Evolutionary conservation across 768 basidiomycete species (phyloP).

Genomic region (Cantharellus anzutake): DNA sequence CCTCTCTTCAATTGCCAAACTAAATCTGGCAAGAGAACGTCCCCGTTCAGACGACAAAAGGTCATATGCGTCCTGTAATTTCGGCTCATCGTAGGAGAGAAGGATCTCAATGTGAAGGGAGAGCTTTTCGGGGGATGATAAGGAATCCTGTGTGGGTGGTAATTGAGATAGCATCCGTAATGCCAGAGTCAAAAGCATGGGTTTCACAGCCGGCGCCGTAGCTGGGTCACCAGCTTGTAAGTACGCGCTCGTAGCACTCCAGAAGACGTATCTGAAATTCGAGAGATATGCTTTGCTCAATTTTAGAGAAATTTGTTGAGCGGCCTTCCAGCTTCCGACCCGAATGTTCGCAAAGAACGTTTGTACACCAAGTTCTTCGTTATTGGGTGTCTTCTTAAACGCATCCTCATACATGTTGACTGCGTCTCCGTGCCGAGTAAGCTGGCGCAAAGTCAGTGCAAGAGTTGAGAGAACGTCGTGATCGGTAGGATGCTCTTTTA

Average conservation of each 20-base stretch:
- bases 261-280: conserved; percentile 62
- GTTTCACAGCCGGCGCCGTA: conserved; percentile 7
- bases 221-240: conserved; percentile 28
- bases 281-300: conserved; percentile 60
- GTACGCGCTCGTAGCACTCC: conserved; percentile 62
- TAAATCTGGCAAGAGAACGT: conserved; percentile 44
- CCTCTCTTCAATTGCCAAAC: conserved; percentile 53
- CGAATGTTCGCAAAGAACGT: conserved; percentile 74
- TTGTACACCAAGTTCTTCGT: conserved; percentile 70
- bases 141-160: conserved; percentile 31
- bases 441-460: conserved; percentile 64
- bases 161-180: conserved; percentile 36
- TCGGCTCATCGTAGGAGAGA: conserved; percentile 25
- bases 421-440: conserved; percentile 58
- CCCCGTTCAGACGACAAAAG: conserved; percentile 53
- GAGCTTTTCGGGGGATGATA: conserved; percentile 53
- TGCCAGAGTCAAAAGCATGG: conserved; percentile 56
- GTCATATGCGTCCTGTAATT: conserved; percentile 50
- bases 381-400: conserved; percentile 57
- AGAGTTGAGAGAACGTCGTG: conserved; percentile 60
- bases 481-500: conserved; percentile 50
- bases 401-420: conserved; percentile 75
- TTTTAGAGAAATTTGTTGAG: conserved; percentile 63
- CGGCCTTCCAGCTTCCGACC: conserved; percentile 66
- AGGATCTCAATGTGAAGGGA: conserved; percentile 56